Evolutionary conservation across 805 yeast species (phyloP).

Genomic region (Teunomyces gatunensis): DNA sequence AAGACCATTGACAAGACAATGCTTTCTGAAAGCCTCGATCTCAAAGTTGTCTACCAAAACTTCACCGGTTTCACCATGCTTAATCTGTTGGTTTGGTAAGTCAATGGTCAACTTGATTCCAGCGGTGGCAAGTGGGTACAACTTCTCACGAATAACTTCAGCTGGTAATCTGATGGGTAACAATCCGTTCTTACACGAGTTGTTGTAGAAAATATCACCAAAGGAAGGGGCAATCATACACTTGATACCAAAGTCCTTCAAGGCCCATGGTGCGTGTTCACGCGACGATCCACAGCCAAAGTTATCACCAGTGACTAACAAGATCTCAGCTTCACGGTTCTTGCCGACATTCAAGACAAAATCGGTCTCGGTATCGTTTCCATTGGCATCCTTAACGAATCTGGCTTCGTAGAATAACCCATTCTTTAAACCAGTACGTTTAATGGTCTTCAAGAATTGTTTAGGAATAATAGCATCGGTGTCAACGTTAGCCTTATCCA

Average conservation of each 20-base stretch:
- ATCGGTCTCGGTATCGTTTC: conserved; percentile 80
- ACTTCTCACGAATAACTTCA: conserved; percentile 64
- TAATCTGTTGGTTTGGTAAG: conserved; percentile 81
- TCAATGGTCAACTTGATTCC: conserved; percentile 77
- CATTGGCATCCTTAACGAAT: conserved; percentile 61
- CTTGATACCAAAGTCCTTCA: conserved; percentile 95
- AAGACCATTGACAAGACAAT: conserved; percentile 89
- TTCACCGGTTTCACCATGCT: conserved; percentile 55
- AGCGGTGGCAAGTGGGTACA: conserved; percentile 75
- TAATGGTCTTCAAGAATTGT: conserved; percentile 95
- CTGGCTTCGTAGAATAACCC: conserved; percentile 94
- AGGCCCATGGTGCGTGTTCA: conserved; percentile 99
- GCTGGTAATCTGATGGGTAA: conserved; percentile 90
- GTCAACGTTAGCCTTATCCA: conserved; percentile 92
- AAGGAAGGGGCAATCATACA: conserved; percentile 96
- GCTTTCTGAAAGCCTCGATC: conserved; percentile 88
- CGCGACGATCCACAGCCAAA: conserved; percentile 99
- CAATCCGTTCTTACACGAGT: conserved; percentile 94
- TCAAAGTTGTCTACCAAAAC: conserved; percentile 81
- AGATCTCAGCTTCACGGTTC: conserved; percentile 72
- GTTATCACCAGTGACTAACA: conserved; percentile 93
- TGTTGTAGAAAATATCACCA: conserved; percentile 97
- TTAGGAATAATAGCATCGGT: conserved; percentile 99
- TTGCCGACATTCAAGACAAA: conserved; percentile 86
- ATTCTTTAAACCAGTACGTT: conserved; percentile 86